Percentiles rank a stretch among this genome's conserved stretches.
Conservation (phyloP, 2,329 filamentous ascomycete species). For the Talaromyces sp. region DNA sequence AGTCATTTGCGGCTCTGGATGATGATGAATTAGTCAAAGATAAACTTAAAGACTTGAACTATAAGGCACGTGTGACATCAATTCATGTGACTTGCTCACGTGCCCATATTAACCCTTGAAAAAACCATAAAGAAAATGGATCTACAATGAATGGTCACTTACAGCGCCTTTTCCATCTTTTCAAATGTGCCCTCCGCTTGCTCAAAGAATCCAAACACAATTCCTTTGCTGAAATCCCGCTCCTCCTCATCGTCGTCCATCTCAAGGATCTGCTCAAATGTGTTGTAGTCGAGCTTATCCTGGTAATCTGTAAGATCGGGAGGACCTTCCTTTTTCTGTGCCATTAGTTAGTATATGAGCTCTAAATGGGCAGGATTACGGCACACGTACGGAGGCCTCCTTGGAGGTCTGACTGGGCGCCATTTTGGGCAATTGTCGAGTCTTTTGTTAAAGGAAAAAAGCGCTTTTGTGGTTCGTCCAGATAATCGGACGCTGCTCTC, state of each 20-base stretch:
- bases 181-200: conserved; percentile 83
- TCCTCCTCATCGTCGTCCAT: conserved; percentile 94
- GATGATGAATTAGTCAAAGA: neutral
- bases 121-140: neutral
- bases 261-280: conserved; percentile 93
- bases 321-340: conserved; percentile 35
- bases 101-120: conserved; percentile 9
- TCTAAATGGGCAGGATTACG: neutral
- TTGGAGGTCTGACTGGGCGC: conserved; percentile 11
- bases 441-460: neutral
- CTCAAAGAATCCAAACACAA: conserved; percentile 89
- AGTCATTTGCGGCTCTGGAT: conserved; percentile 58
- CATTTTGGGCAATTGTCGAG: conserved; percentile 9
- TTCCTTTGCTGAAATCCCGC: conserved; percentile 80
- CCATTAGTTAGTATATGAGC: neutral
- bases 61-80: conserved; percentile 5
- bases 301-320: conserved; percentile 61
- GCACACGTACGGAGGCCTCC: conserved; percentile 6
- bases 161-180: conserved; percentile 82
- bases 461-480: neutral
- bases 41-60: neutral
- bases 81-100: conserved; percentile 16
- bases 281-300: conserved; percentile 72
- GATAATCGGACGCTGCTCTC: neutral
- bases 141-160: conserved; percentile 45